Evolutionary conservation across 2,329 filamentous ascomycete species (phyloP).

Genomic region (Ceratocystiopsis brevicomis): DNA sequence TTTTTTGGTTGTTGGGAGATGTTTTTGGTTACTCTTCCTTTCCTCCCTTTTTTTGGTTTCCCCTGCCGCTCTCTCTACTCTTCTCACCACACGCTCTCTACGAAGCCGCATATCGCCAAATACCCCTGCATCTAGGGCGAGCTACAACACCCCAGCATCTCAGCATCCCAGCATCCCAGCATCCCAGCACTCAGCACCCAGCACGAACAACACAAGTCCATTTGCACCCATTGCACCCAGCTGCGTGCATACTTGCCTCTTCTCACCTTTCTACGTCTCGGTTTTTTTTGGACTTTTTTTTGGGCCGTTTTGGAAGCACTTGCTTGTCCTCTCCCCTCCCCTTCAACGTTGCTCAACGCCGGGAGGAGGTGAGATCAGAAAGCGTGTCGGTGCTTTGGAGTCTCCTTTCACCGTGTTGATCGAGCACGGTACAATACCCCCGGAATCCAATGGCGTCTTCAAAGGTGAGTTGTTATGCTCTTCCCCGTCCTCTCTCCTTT

Average conservation of each 20-base stretch:
- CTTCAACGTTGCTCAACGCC: background rate
- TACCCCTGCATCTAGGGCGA: no score
- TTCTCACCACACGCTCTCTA: no score
- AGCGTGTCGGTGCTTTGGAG: no score
- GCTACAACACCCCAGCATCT: no score
- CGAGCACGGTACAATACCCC: background rate
- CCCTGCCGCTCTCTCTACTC: background rate
- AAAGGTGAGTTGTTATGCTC: conserved; percentile 6
- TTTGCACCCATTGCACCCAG: no score
- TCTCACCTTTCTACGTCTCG: background rate
- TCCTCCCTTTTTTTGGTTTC: background rate
- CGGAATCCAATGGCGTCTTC: conserved; percentile 15
- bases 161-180: no score
- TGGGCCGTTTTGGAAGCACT: background rate
- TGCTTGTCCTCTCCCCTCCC: background rate
- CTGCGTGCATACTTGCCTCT: no score
- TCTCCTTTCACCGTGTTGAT: background rate
- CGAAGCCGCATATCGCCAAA: no score
- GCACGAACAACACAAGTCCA: no score
- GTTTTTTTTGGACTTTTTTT: background rate
- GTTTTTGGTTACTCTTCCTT: no score
- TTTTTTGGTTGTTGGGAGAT: conserved; percentile 2
- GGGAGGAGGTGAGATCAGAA: conserved; percentile 1
- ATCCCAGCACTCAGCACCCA: no score
- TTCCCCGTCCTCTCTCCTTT: background rate